phyloP scores from a whole-genome alignment of 2,329 filamentous ascomycete species.

The Trichoderma sp. region DNA sequence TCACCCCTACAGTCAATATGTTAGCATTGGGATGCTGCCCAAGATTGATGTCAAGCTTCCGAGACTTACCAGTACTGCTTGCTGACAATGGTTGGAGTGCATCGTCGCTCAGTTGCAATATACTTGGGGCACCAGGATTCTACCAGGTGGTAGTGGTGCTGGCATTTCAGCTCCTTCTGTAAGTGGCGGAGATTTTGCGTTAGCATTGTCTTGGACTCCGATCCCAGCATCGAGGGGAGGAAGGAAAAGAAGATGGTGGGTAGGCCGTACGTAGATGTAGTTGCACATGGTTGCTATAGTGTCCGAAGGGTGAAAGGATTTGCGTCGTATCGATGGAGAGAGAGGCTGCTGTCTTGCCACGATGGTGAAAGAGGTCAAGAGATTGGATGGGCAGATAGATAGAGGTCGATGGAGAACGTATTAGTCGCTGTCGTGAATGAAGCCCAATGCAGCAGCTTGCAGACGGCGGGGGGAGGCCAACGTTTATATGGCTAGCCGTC shows the following conservation, averaged over 20 bases:
- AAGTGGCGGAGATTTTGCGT: not conserved
- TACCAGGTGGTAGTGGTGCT: conserved; percentile 49
- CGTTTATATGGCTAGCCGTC: conserved; percentile 19
- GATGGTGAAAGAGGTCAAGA: not conserved
- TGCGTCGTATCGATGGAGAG: not conserved
- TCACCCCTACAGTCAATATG: conserved; percentile 35
- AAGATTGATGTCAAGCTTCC: not conserved
- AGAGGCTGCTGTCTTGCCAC: not conserved
- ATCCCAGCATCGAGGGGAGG: not conserved
- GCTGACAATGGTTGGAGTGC: conserved; percentile 43
- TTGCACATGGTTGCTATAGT: conserved; percentile 43
- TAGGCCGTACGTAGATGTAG: conserved; percentile 45
- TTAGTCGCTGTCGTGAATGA: conserved; percentile 4
- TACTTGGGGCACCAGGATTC: conserved; percentile 47
- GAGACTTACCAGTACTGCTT: conserved; percentile 44
- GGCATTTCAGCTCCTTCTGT: conserved; percentile 51
- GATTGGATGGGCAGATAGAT: not conserved
- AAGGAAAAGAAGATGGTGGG: not conserved
- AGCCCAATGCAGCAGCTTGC: conserved; percentile 18
- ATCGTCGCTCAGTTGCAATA: conserved; percentile 43
- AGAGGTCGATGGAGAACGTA: not conserved
- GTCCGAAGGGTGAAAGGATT: not conserved
- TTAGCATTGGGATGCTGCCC: conserved; percentile 26
- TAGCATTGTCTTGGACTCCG: conserved; percentile 2
- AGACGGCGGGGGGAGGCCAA: conserved; percentile 17